phyloP scores from a whole-genome alignment of 2,329 filamentous ascomycete genomes.

The Paecilomyces fulvus region DNA sequence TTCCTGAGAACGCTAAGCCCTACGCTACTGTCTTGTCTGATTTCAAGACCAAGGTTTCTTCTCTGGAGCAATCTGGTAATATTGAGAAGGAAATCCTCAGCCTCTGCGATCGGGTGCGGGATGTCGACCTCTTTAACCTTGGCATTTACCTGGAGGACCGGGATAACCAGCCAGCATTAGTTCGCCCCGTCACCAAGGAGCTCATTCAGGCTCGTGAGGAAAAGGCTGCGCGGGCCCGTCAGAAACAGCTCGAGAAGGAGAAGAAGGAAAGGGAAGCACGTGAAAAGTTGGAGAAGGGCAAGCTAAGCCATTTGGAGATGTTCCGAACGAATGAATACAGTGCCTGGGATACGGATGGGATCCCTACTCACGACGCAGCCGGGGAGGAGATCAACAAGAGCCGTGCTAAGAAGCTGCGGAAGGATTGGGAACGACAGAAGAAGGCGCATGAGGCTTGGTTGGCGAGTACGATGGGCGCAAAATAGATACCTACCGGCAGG shows the following conservation, averaged over 20 bases:
- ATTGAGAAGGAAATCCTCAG: constrained; percentile 64
- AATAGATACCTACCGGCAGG: neutral
- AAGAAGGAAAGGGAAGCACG: constrained; percentile 46
- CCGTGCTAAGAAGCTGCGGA: constrained; percentile 70
- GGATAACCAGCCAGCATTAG: constrained; percentile 59
- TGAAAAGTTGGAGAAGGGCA: constrained; percentile 47
- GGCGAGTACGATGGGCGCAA: constrained; percentile 4
- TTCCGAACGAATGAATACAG: constrained; percentile 55
- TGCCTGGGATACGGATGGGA: constrained; percentile 73
- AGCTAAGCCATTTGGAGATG: constrained; percentile 50
- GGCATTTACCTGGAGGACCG: constrained; percentile 86
- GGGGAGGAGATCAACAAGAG: constrained; percentile 76
- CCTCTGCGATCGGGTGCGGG: constrained; percentile 72
- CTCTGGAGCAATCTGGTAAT: constrained; percentile 37
- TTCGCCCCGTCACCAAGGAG: constrained; percentile 56
- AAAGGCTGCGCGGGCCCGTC: constrained; percentile 38
- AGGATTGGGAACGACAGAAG: constrained; percentile 87
- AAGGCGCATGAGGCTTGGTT: constrained; percentile 64
- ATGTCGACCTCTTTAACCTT: constrained; percentile 70
- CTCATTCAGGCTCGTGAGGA: constrained; percentile 48
- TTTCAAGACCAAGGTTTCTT: constrained; percentile 32
- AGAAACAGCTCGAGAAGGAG: constrained; percentile 51
- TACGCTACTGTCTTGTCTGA: constrained; percentile 42
- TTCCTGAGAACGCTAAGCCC: constrained; percentile 25
- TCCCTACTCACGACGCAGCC: constrained; percentile 68